phyloP scores from a whole-genome alignment of 768 basidiomycete genomes.

The Lactifluus subvellereus region DNA sequence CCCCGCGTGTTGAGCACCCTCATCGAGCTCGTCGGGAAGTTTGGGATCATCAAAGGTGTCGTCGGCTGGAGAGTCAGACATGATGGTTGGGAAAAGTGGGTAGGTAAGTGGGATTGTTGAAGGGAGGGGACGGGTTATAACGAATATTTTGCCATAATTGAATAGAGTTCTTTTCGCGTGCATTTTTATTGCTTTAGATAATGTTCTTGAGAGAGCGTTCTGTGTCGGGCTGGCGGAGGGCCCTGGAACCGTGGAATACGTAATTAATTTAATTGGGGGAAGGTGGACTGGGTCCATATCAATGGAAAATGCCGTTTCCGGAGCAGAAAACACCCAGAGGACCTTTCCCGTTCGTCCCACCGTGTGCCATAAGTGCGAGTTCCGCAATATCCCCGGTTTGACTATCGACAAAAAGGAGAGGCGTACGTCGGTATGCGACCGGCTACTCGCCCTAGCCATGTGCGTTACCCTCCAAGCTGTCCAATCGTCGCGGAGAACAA shows the following conservation, averaged over 20 bases:
- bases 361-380: conserved; percentile 15
- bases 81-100: conserved; percentile 32
- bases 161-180: conserved; percentile 69
- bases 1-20: conserved; percentile 40
- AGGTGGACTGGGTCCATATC: conserved; percentile 18
- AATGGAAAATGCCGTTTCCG: conserved; percentile 27
- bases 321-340: conserved; percentile 18
- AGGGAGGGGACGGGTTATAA: conserved; percentile 60
- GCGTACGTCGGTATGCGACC: conserved; percentile 3
- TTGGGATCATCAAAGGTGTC: conserved; percentile 51
- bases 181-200: conserved; percentile 41
- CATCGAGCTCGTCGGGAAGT: conserved; percentile 54
- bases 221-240: conserved; percentile 24
- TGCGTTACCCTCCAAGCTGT: conserved; percentile 4
- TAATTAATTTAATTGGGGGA: conserved; percentile 26
- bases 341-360: conserved; percentile 17
- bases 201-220: conserved; percentile 30
- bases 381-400: conserved; percentile 23
- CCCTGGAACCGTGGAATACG: conserved; percentile 27
- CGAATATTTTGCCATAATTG: conserved; percentile 32
- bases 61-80: conserved; percentile 59
- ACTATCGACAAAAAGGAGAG: background rate
- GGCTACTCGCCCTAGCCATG: conserved; percentile 14
- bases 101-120: conserved; percentile 34
- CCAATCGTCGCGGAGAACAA: conserved; percentile 24